Base-by-base conservation (phyloP, 257 asterid genomes). In the Lantana camara region DNA sequence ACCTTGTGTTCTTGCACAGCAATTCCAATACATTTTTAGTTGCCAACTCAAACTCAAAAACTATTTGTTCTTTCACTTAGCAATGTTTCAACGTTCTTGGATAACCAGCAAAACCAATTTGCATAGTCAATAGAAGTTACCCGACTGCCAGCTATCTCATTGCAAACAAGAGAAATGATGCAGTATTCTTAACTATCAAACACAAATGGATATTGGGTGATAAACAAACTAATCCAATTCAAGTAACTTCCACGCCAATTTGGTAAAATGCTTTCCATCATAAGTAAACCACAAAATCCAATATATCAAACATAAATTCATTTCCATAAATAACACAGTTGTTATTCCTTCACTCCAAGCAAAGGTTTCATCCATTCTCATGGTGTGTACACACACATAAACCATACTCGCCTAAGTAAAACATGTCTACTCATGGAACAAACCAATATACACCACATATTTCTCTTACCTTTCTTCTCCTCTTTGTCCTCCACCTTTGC, bases 401-500 rank as follows among this genome's bases (percentile, higher is more conserved):
- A 62, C 9, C 27, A 5, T 14, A 45, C 22, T 41, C 16, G 4
- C 52, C 53, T 38, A 15, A 27, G 20, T 24, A 63, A 63, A 55
- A 53, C 40, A 54, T 49, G 30, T 41, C 57, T 4, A 68, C 22
- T 17, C 15, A 53, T 15, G 45, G 5, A 51, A 69, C 38, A 35
- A 27, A 47, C 24, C 35, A 45, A 60, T 41, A 59, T 22, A 69
- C 41, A 54, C 14, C 40, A 55, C 63, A 38, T 60, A 11, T 48
- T 61, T 57, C 21, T 65, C 66, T 76, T 79, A 77, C 82, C 83
- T 74, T 74, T 75, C 66, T 70, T 77, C 49, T 62, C 74, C 21
- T 69, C 85, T 38, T 51, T 72, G 67, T 69, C 73, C 72, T 74
- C 78, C 71, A 52, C 59, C 77, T 63, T 72, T 62, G 9, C 70